Percentiles rank a stretch among this genome's conserved stretches.
Evolutionary conservation across 2,329 filamentous ascomycete species (phyloP).

Genomic region (Fusarium metavorans): DNA sequence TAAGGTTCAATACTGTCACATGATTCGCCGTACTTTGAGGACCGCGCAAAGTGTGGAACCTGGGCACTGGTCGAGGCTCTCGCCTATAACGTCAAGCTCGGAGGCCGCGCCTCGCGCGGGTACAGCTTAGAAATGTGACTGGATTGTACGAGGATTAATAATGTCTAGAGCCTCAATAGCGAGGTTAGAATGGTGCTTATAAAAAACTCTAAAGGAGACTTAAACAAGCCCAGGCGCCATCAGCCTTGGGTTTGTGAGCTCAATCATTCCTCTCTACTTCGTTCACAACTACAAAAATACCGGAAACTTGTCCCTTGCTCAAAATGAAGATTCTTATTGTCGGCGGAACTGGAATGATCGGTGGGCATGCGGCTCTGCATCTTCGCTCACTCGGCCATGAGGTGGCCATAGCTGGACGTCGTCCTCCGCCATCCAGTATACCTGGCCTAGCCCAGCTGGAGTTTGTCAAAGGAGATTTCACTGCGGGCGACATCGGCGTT

Average conservation of each 20-base stretch:
- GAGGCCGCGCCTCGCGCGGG: neutral
- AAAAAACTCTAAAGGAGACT: neutral
- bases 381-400: neutral
- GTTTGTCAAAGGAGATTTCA: neutral
- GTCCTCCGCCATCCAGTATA: neutral
- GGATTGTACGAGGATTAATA: neutral
- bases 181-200: neutral
- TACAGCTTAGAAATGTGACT: neutral
- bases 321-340: neutral
- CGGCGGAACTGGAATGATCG: neutral
- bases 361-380: neutral
- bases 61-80: neutral
- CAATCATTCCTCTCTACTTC: neutral
- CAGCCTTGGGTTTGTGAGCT: neutral
- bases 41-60: neutral
- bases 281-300: neutral
- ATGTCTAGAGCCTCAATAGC: neutral
- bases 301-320: neutral
- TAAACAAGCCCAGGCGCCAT: neutral
- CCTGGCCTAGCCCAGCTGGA: neutral
- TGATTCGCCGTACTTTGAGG: neutral
- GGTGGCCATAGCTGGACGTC: neutral
- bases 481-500: neutral
- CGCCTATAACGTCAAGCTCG: neutral
- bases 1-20: neutral